Evolutionary conservation across 1,284 basidiomycete genomes (phyloP), one percentile per base, ranked within the genome.

Genomic region (Phaffia rhodozyma): DNA sequence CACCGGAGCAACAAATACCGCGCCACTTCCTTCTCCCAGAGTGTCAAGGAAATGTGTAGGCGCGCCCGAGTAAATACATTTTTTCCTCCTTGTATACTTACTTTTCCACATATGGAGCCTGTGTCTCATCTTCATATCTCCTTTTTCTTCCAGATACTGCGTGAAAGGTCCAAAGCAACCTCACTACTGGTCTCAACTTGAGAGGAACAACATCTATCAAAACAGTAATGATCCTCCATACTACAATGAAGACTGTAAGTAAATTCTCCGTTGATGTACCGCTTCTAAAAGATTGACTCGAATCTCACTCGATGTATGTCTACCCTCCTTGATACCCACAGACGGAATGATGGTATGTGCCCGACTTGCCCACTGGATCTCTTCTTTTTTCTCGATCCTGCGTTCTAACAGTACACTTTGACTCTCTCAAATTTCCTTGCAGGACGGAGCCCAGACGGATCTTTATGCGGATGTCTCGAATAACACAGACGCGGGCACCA

Each of bases 191-290:
- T 68, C 68, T 23, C 71, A 73, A 56, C 60, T 63, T 16, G 72
- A 73, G 63, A 55, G 69, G 5, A 74, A 73, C 68, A 75, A 75
- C 68, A 72, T 72, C 57, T 58, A 63, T 21, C 71, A 74, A 57
- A 71, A 67, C 20, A 55, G 67, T 27, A 72, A 72, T 64, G 73
- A 75, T 58, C 74, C 74, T n/a, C 74, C 74, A 5, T 73, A 67
- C 57, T 43, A 43, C 38, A 43, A 43, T 16, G 38, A 43, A 11
- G 38, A 43, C 13, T 43, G 38, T 43, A 43, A 43, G 38, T 16
- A 43, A 43, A 7, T 43, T 16, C 16, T 43, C 38, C 13, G 32
- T 9, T 43, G 2, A 43, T 43, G 38, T 2, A 43, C 16, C 9
- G 32, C 32, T 11, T 43, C n/a, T 43, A 43, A 43, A 43, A 43